Conservation (phyloP, 495 filamentous ascomycete species). For the Penicillium parvum region DNA sequence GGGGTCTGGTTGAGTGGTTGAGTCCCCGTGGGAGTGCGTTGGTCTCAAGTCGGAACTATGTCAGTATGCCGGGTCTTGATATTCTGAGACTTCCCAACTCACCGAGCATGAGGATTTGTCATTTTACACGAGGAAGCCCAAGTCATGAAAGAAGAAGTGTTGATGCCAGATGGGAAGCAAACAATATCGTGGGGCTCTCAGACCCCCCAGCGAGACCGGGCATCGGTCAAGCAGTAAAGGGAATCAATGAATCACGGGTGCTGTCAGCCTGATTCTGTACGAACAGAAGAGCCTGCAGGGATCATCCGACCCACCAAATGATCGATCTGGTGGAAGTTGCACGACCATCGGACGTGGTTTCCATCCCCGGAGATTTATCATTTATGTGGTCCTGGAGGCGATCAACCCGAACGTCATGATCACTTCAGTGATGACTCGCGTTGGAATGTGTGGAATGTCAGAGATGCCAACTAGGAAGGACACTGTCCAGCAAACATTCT, state of each 20-base stretch:
- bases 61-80: no score
- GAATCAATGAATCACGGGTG: not conserved
- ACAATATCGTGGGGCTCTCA: constrained; percentile 1
- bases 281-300: not conserved
- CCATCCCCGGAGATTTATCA: not conserved
- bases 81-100: no score
- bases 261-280: not conserved
- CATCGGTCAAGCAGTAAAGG: constrained; percentile 1
- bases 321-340: not conserved
- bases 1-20: no score
- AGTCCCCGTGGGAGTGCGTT: no score
- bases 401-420: not conserved
- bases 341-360: not conserved
- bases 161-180: no score
- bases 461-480: not conserved
- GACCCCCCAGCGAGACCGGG: not conserved
- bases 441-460: not conserved
- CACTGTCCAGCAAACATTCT: no score
- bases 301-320: constrained; percentile 3
- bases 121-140: no score
- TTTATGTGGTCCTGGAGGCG: not conserved
- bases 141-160: no score
- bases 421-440: constrained; percentile 1
- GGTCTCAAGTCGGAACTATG: no score
- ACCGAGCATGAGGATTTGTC: no score